Evolutionary conservation across 2,329 filamentous ascomycete genomes (phyloP).

Genomic region (Elsinoe australis): DNA sequence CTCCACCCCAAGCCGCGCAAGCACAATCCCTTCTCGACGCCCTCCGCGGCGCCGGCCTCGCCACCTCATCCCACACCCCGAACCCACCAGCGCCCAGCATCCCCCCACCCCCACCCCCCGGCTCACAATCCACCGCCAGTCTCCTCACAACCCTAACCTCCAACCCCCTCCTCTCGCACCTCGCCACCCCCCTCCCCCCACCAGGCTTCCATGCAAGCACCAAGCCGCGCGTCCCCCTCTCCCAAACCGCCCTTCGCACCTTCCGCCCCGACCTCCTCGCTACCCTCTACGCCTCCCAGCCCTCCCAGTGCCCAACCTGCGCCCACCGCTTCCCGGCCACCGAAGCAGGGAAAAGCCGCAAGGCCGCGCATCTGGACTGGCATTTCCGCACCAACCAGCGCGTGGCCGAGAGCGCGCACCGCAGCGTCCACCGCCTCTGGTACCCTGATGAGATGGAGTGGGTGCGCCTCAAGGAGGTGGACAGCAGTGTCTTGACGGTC

Average conservation of each 20-base stretch:
- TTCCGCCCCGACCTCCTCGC: constrained; percentile 67
- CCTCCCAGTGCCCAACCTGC: constrained; percentile 84
- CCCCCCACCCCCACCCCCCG: background rate
- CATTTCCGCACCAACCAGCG: constrained; percentile 91
- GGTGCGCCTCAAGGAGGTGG: constrained; percentile 74
- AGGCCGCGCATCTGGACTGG: constrained; percentile 93
- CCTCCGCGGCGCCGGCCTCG: constrained; percentile 22
- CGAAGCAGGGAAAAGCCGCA: constrained; percentile 71
- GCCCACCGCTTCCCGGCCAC: constrained; percentile 76
- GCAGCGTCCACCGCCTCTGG: constrained; percentile 87
- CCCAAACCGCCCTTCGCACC: constrained; percentile 28
- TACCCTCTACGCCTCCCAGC: constrained; percentile 69
- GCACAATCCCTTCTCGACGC: constrained; percentile 19
- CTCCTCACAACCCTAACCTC: constrained; percentile 22
- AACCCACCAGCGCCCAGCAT: background rate
- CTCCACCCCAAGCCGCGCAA: constrained; percentile 19
- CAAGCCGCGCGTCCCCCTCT: constrained; percentile 23
- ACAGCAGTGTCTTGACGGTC: constrained; percentile 49
- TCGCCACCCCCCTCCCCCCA: constrained; percentile 5
- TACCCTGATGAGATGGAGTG: constrained; percentile 91
- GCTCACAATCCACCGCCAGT: constrained; percentile 20
- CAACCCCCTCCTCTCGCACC: constrained; percentile 21
- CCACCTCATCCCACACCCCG: constrained; percentile 10
- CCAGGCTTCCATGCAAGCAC: constrained; percentile 5
- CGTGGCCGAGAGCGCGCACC: constrained; percentile 68